phyloP scores from a whole-genome alignment of 345 rosid species.

The Hibiscus syriacus region DNA sequence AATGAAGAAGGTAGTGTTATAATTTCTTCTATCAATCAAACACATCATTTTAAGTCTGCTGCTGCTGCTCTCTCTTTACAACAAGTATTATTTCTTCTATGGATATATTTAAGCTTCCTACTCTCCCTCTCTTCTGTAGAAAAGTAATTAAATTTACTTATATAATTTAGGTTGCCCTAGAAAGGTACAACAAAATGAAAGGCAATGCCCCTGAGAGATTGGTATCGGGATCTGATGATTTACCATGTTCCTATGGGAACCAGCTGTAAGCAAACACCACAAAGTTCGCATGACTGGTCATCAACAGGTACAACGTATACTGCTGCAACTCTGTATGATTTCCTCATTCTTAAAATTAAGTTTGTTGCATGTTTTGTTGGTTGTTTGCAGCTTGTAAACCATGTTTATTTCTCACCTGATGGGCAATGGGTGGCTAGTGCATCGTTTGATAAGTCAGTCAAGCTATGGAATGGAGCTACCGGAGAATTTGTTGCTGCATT shows the following conservation, averaged over 20 bases:
- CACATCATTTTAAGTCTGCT: neutral
- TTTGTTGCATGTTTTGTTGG: constrained; percentile 19
- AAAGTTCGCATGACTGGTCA: constrained; percentile 87
- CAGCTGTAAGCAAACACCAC: constrained; percentile 40
- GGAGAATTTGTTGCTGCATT: constrained; percentile 82
- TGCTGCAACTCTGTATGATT: neutral
- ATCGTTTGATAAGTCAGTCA: constrained; percentile 88
- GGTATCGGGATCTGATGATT: constrained; percentile 25
- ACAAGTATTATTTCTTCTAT: too few species aligned
- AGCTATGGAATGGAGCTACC: constrained; percentile 82
- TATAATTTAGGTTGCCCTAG: constrained; percentile 54
- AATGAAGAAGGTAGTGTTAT: constrained; percentile 59
- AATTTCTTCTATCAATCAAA: neutral
- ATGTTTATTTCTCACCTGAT: constrained; percentile 95
- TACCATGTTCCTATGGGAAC: constrained; percentile 6
- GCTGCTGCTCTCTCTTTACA: too few species aligned
- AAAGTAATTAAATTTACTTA: neutral
- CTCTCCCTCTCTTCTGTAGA: neutral
- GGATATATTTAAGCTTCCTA: neutral
- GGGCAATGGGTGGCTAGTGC: constrained; percentile 98
- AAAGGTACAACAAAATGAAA: constrained; percentile 74
- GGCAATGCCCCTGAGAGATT: constrained; percentile 74
- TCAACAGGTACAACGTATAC: constrained; percentile 51
- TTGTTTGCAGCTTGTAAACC: constrained; percentile 76
- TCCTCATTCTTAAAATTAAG: constrained; percentile 44